Conservation (phyloP, 1,284 basidiomycete genomes). For the Moesziomyces sp. region DNA sequence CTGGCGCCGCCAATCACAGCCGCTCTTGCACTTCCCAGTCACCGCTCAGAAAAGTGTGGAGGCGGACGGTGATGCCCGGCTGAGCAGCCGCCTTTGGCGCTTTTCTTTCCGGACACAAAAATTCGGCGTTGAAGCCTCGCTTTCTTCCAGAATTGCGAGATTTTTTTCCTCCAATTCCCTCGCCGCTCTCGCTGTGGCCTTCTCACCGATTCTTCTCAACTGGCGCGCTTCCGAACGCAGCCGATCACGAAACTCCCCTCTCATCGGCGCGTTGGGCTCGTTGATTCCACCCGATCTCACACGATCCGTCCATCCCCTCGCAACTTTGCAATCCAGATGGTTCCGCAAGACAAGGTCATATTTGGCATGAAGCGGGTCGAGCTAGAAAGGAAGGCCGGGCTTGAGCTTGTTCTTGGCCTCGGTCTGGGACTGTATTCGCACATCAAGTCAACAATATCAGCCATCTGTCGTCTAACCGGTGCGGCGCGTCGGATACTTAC, state of each 20-base stretch:
- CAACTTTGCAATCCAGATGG: too few relatives aligned
- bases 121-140: neutral
- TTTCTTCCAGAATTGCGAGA: conserved; percentile 7
- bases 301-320: neutral
- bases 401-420: conserved; percentile 42
- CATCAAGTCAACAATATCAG: neutral
- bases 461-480: too few relatives aligned
- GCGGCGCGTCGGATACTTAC: conserved; percentile 15
- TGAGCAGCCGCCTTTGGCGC: conserved; percentile 1
- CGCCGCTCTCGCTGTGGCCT: neutral
- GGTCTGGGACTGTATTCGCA: conserved; percentile 4
- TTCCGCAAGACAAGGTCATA: too few relatives aligned
- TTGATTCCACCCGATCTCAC: conserved; percentile 4
- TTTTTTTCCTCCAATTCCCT: neutral
- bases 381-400: conserved; percentile 43
- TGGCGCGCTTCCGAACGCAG: conserved; percentile 2
- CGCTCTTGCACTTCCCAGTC: neutral
- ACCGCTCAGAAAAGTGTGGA: neutral
- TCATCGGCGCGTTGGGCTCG: neutral
- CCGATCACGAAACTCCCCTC: conserved; percentile 20
- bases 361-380: too few relatives aligned
- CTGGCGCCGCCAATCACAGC: neutral
- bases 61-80: neutral
- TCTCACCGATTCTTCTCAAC: conserved; percentile 4
- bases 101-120: neutral